phyloP scores from a whole-genome alignment of 768 basidiomycete genomes.

The Cystofilobasidium capitatum region DNA sequence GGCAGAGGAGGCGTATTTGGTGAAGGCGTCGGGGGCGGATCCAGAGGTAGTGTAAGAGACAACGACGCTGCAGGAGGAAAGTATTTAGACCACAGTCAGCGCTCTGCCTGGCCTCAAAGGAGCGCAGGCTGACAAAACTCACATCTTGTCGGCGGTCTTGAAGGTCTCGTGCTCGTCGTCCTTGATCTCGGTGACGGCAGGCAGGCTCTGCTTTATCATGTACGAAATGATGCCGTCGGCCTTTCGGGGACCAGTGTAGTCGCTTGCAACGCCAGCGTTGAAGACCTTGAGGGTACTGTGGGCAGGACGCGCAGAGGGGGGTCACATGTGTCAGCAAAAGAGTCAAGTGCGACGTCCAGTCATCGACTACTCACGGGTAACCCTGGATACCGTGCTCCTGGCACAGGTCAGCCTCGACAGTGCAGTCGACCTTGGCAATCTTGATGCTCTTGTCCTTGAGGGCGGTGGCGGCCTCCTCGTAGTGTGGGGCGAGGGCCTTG shows the following conservation, averaged over 20 bases:
- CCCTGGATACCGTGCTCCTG: slow-evolving; percentile 77
- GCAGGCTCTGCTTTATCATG: slow-evolving; percentile 94
- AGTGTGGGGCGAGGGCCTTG: slow-evolving; percentile 78
- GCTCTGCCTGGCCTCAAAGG: too few species aligned
- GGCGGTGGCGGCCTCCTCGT: slow-evolving; percentile 63
- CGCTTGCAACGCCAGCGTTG: slow-evolving; percentile 65
- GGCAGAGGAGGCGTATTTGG: slow-evolving; percentile 67
- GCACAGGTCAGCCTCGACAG: slow-evolving; percentile 85
- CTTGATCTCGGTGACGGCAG: slow-evolving; percentile 78
- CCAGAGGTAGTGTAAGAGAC: slow-evolving; percentile 72
- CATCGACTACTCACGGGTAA: too few species aligned
- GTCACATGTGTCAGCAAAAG: background rate
- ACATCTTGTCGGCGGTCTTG: slow-evolving; percentile 73
- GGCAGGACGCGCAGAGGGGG: background rate
- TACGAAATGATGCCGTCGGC: slow-evolving; percentile 92
- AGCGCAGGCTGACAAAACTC: slow-evolving; percentile 27
- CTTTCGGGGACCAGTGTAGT: slow-evolving; percentile 82
- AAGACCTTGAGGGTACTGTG: slow-evolving; percentile 49
- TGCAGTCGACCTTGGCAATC: slow-evolving; percentile 60
- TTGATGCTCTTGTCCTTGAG: slow-evolving; percentile 85
- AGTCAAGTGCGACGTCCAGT: slow-evolving; percentile 39
- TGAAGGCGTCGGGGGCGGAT: slow-evolving; percentile 68
- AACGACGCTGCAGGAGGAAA: slow-evolving; percentile 47
- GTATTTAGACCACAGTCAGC: background rate
- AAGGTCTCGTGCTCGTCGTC: slow-evolving; percentile 70